phyloP scores from a whole-genome alignment of 1,284 basidiomycete genomes.

The Rhizoctonia solani region DNA sequence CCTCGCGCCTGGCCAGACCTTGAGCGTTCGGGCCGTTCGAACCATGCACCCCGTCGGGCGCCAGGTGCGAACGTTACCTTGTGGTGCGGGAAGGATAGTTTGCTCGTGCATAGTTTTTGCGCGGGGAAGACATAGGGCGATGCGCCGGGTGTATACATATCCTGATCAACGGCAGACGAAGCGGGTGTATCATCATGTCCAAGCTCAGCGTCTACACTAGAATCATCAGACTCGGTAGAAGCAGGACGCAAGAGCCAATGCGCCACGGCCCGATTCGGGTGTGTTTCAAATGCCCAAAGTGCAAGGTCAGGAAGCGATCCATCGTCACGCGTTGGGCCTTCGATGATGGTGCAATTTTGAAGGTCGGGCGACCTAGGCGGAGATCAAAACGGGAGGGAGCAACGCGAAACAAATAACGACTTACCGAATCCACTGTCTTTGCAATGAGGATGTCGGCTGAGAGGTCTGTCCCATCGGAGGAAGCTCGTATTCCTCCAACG shows the following conservation, averaged over 20 bases:
- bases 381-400: not conserved
- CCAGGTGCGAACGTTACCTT: conserved; percentile 18
- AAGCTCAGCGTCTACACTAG: not conserved
- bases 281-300: conserved; percentile 10
- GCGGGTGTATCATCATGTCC: not conserved
- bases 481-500: conserved; percentile 4
- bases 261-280: not conserved
- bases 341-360: not conserved
- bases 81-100: conserved; percentile 16
- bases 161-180: not conserved
- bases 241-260: conserved; percentile 16
- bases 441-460: not conserved
- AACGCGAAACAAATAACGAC: not conserved
- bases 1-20: conserved; percentile 21
- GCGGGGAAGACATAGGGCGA: conserved; percentile 1
- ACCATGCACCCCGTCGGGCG: conserved; percentile 2
- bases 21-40: conserved; percentile 13
- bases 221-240: not conserved
- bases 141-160: not conserved
- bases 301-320: conserved; percentile 2
- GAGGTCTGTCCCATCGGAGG: conserved; percentile 16
- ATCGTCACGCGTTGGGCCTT: conserved; percentile 9
- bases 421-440: conserved; percentile 31
- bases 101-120: not conserved
- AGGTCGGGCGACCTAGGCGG: not conserved